Conservation (phyloP, 306 rosid genomes). For the Glycine latifolia region DNA sequence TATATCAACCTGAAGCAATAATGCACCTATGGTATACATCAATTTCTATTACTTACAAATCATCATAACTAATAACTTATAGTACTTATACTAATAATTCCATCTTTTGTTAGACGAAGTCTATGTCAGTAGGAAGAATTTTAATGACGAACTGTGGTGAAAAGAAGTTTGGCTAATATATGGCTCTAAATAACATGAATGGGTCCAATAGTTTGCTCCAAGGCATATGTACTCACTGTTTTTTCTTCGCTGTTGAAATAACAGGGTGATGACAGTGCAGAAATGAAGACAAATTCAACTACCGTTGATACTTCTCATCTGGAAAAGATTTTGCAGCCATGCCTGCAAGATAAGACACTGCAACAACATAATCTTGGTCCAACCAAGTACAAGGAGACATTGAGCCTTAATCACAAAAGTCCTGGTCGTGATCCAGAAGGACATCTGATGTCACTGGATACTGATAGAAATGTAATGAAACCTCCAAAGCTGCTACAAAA, state of each 20-base stretch:
- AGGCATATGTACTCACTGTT: conserved; percentile 5
- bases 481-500: conserved; percentile 35
- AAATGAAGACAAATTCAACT: conserved; percentile 30
- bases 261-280: conserved; percentile 49
- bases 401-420: conserved; percentile 41
- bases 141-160: background rate
- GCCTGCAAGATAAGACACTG: conserved; percentile 35
- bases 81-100: background rate
- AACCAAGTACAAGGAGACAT: conserved; percentile 35
- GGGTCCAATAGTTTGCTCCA: background rate
- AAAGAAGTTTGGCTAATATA: conserved; percentile 3
- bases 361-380: conserved; percentile 42
- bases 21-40: background rate
- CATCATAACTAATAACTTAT: background rate
- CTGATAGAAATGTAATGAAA: conserved; percentile 31
- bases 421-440: conserved; percentile 36
- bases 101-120: background rate
- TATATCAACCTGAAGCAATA: background rate
- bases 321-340: conserved; percentile 44
- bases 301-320: conserved; percentile 8
- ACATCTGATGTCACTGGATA: conserved; percentile 13
- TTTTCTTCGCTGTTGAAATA: conserved; percentile 41
- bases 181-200: conserved; percentile 13
- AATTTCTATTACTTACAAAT: background rate
- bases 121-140: background rate